A percentile compares a stretch with the other conserved stretches of the same genome.
These are phyloP conservation scores for Candida xiaguanensis DNA, from an alignment of 805 yeast species.

Conservation along the genomic window DNA sequence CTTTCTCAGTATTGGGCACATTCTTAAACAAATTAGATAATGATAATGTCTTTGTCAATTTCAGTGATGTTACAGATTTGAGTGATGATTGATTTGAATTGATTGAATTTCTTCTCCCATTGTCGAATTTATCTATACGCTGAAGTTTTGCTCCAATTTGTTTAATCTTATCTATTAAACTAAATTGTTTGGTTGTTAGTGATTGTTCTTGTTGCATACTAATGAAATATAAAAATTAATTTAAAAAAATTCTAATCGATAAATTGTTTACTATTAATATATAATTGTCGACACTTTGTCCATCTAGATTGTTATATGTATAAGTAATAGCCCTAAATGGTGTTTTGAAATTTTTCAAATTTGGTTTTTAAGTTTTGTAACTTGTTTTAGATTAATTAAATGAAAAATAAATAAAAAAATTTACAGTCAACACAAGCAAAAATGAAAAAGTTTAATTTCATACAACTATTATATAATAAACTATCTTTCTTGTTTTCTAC, in stretches of 20 bases:
- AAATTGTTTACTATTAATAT: background rate
- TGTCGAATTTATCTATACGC: background rate
- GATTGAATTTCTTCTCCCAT: slow-evolving; percentile 1
- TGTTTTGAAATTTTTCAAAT: too few relatives aligned
- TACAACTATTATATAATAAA: too few relatives aligned
- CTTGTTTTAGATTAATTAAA: too few relatives aligned
- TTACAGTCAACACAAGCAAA: too few relatives aligned
- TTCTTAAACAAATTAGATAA: slow-evolving; percentile 2
- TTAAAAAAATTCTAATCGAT: background rate
- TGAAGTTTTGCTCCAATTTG: background rate
- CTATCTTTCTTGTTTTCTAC: too few relatives aligned
- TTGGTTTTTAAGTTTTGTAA: too few relatives aligned
- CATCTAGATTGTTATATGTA: too few relatives aligned
- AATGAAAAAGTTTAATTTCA: too few relatives aligned
- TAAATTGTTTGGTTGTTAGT: background rate
- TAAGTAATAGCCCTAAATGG: too few relatives aligned
- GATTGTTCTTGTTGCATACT: background rate
- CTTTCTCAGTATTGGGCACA: background rate
- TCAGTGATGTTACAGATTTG: background rate
- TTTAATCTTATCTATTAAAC: background rate
- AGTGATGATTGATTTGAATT: background rate
- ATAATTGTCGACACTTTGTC: too few relatives aligned
- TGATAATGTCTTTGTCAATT: slow-evolving; percentile 1
- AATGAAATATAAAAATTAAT: background rate
- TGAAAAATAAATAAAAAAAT: too few relatives aligned